phyloP scores from a whole-genome alignment of 2,329 filamentous ascomycete species.

The Cladosporium sp. region DNA sequence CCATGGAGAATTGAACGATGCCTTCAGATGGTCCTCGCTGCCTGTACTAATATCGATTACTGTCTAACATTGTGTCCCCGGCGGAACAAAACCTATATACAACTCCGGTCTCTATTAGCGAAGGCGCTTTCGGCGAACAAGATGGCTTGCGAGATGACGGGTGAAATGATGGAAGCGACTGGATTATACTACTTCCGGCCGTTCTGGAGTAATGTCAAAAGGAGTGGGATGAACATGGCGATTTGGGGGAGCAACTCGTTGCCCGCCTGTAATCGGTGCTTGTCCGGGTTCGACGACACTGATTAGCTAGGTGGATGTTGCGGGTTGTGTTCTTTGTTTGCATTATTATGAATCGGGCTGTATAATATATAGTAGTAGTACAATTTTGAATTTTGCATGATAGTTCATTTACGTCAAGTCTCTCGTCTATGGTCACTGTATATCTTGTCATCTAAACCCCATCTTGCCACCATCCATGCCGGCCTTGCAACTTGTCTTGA shows the following conservation, averaged over 20 bases:
- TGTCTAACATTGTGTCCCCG: slow-evolving; percentile 27
- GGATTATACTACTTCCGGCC: background rate
- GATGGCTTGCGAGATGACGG: background rate
- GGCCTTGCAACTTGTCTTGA: background rate
- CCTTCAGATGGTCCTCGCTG: background rate
- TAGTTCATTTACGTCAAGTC: background rate
- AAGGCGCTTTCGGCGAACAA: slow-evolving; percentile 13
- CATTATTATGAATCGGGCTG: background rate
- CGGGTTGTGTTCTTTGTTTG: background rate
- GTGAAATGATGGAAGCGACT: background rate
- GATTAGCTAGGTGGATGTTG: background rate
- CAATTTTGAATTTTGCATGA: background rate
- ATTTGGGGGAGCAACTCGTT: background rate
- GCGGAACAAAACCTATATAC: slow-evolving; percentile 38
- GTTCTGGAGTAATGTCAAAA: background rate
- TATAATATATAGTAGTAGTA: slow-evolving; percentile 14
- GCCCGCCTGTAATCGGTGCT: background rate
- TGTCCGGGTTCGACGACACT: background rate
- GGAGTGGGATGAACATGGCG: background rate
- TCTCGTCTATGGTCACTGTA: background rate
- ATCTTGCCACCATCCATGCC: background rate
- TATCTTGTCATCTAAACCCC: background rate
- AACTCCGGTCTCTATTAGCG: slow-evolving; percentile 23
- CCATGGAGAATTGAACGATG: background rate
- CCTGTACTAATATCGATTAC: slow-evolving; percentile 16